Conservation (phyloP, 306 rosid genomes). For the Sicyos baderoa region DNA sequence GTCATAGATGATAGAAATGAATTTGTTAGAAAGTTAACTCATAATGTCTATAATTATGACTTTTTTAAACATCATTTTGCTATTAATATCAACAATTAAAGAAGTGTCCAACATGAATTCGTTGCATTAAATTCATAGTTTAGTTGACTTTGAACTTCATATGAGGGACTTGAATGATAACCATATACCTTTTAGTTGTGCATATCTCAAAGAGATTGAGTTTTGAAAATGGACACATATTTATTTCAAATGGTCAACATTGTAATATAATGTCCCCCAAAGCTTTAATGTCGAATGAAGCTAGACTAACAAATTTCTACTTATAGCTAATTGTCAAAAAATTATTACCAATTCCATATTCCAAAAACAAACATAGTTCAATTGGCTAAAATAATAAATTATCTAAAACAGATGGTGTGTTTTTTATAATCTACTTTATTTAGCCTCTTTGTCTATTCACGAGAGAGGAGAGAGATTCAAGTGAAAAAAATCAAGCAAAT, state of each 20-base stretch:
- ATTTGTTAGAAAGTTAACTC: neutral
- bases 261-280: neutral
- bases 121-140: neutral
- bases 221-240: neutral
- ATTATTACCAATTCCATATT: neutral
- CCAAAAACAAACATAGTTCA: neutral
- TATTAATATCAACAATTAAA: neutral
- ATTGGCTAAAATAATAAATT: neutral
- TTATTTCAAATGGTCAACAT: neutral
- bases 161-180: neutral
- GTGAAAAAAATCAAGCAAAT: no score
- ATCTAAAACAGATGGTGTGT: neutral
- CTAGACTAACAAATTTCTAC: neutral
- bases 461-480: no score
- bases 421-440: no score
- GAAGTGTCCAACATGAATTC: neutral
- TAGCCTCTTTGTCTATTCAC: no score
- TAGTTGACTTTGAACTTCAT: neutral
- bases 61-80: neutral
- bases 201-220: neutral
- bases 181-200: neutral
- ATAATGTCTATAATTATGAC: neutral
- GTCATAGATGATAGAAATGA: neutral
- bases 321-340: neutral
- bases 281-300: neutral